These are phyloP conservation scores for Kitagawia praeruptora DNA, from an alignment of 129 eudicot genomes.

Conservation along the genomic window DNA sequence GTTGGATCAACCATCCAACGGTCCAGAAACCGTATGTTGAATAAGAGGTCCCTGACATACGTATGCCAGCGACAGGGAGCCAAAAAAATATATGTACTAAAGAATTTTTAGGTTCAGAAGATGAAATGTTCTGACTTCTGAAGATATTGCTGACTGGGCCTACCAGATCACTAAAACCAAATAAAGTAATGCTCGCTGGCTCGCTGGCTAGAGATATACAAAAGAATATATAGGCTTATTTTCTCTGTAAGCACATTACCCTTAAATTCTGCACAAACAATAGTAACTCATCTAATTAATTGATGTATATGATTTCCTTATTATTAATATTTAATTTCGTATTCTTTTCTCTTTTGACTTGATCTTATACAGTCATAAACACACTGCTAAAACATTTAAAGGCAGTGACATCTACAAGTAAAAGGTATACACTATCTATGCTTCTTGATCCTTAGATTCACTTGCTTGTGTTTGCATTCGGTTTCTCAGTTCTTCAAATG, in stretches of 20 bases:
- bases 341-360: not conserved
- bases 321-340: not conserved
- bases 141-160: not conserved
- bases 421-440: slow-evolving; percentile 14
- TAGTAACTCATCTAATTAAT: not conserved
- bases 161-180: not conserved
- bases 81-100: not conserved
- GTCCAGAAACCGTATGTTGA: too few relatives aligned
- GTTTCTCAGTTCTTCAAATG: slow-evolving; percentile 82
- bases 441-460: slow-evolving; percentile 35
- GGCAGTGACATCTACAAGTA: slow-evolving; percentile 9
- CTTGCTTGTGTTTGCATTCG: slow-evolving; percentile 52
- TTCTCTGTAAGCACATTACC: not conserved
- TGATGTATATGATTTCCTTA: not conserved
- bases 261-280: not conserved
- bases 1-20: too few relatives aligned
- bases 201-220: too few relatives aligned
- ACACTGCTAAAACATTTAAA: not conserved
- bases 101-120: not conserved
- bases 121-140: not conserved
- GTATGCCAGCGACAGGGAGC: too few relatives aligned
- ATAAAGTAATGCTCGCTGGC: not conserved
- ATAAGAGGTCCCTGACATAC: too few relatives aligned
- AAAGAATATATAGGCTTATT: too few relatives aligned
- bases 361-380: not conserved